Evolutionary conservation across 257 asterid species (phyloP).

Genomic region (Thymus mandschuricus): DNA sequence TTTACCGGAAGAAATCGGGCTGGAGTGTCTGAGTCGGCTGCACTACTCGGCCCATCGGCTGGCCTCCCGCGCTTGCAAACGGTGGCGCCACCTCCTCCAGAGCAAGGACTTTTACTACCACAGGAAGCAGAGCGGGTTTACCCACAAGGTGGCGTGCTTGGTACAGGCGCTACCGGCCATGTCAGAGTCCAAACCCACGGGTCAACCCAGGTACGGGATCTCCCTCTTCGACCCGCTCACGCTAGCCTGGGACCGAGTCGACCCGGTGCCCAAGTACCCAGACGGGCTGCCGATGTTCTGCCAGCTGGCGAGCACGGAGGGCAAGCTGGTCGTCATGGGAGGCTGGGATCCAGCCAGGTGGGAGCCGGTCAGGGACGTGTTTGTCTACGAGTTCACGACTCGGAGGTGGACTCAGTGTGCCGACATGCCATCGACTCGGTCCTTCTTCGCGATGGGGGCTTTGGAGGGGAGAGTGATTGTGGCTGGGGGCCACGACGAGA

Average conservation of each 20-base stretch:
- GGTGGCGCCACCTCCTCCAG: constrained; percentile 63
- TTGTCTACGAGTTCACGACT: constrained; percentile 67
- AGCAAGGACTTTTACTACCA: constrained; percentile 77
- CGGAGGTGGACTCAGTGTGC: constrained; percentile 65
- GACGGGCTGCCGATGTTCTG: constrained; percentile 83
- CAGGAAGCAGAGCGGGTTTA: constrained; percentile 53
- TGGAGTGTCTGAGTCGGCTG: constrained; percentile 78
- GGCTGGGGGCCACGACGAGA: constrained; percentile 95
- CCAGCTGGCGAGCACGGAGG: constrained; percentile 67
- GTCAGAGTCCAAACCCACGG: constrained; percentile 51
- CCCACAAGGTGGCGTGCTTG: constrained; percentile 66
- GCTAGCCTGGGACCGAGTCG: constrained; percentile 63
- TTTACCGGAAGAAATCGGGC: constrained; percentile 79
- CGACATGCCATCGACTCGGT: constrained; percentile 76
- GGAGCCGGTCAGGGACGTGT: constrained; percentile 80
- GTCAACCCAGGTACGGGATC: constrained; percentile 70
- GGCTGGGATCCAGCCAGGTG: constrained; percentile 85
- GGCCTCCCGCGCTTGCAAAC: constrained; percentile 62
- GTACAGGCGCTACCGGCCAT: constrained; percentile 61
- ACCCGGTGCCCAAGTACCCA: constrained; percentile 66
- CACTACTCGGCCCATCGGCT: constrained; percentile 70
- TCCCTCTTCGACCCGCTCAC: constrained; percentile 63
- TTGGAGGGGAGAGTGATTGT: constrained; percentile 50
- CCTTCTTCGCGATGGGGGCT: constrained; percentile 80
- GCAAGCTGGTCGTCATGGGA: constrained; percentile 69